Conservation (phyloP, 2,329 filamentous ascomycete genomes). For the Thermoascus crustaceus region DNA sequence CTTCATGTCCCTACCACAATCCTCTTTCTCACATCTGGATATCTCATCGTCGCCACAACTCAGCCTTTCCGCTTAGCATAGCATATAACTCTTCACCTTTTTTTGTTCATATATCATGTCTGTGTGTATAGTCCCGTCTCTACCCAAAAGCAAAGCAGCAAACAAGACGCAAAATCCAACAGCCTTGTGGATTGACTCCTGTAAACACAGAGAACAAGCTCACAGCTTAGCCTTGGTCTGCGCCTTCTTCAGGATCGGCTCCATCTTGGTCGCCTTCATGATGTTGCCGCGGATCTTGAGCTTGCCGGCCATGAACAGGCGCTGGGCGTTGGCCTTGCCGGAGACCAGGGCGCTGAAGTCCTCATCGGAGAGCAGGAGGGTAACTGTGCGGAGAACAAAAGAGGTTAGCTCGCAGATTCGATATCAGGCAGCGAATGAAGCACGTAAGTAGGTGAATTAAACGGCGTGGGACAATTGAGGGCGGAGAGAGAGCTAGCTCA, state of each 20-base stretch:
- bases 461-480: neutral
- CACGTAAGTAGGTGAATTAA: neutral
- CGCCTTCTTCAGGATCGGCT: conserved; percentile 83
- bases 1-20: no score
- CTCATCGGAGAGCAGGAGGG: conserved; percentile 71
- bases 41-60: no score
- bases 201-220: no score
- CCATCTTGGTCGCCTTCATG: conserved; percentile 96
- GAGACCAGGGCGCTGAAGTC: conserved; percentile 77
- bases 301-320: conserved; percentile 96
- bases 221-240: conserved; percentile 78
- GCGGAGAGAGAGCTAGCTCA: conserved; percentile 36
- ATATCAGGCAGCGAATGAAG: neutral
- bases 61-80: no score
- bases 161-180: no score
- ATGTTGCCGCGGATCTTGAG: conserved; percentile 97
- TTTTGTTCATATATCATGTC: no score
- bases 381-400: conserved; percentile 50
- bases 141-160: no score
- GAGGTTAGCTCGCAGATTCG: neutral
- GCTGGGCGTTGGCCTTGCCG: conserved; percentile 90
- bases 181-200: no score
- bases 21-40: no score
- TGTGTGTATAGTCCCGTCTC: no score
- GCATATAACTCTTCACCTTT: no score